phyloP scores from a whole-genome alignment of 2,329 filamentous ascomycete genomes.

The Penicillium hesseltinei region DNA sequence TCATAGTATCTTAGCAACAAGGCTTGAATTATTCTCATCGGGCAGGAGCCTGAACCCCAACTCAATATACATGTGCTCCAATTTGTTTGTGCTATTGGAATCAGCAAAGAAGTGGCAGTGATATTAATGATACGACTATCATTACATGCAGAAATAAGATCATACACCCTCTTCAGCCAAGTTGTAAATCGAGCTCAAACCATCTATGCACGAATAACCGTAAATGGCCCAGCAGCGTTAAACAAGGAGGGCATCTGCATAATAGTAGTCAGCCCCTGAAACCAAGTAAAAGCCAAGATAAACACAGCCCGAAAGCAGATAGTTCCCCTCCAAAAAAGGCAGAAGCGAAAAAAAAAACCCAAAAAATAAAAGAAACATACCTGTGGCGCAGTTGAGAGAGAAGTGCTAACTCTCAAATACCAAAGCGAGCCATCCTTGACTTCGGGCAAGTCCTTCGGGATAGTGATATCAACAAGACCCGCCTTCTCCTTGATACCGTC shows the following conservation, averaged over 20 bases:
- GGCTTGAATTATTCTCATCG: not conserved
- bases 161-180: not conserved
- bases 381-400: constrained; percentile 28
- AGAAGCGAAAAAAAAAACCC: too few species aligned
- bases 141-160: not conserved
- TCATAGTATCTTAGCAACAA: not conserved
- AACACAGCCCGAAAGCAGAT: not conserved
- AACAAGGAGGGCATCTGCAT: constrained; percentile 30
- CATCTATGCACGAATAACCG: constrained; percentile 18
- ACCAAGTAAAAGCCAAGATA: not conserved
- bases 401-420: constrained; percentile 30
- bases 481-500: constrained; percentile 18
- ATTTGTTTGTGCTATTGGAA: not conserved
- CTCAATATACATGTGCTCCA: not conserved
- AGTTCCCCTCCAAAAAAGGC: not conserved
- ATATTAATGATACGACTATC: not conserved
- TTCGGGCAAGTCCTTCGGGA: constrained; percentile 26
- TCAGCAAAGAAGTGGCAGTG: not conserved
- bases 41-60: not conserved
- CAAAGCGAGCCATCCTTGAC: constrained; percentile 29
- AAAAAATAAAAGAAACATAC: constrained; percentile 15
- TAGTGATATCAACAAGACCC: constrained; percentile 23
- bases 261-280: not conserved
- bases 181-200: not conserved
- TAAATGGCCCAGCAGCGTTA: constrained; percentile 30